phyloP scores from a whole-genome alignment of 1,284 basidiomycete species.

The Ganoderma sp. region DNA sequence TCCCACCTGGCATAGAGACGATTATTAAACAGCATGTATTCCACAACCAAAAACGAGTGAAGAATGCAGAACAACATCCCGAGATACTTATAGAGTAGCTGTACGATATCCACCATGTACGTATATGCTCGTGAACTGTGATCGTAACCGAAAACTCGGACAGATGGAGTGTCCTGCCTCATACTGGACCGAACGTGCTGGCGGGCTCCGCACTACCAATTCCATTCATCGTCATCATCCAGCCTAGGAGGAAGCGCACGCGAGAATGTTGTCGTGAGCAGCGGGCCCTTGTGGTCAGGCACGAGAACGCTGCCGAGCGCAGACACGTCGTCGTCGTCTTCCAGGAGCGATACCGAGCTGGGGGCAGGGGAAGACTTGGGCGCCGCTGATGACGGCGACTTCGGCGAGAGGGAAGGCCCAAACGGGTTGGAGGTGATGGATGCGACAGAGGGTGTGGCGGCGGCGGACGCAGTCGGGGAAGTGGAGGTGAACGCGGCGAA shows the following conservation, averaged over 20 bases:
- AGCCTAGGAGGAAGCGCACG: slow-evolving; percentile 23
- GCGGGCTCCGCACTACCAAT: slow-evolving; percentile 51
- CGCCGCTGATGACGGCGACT: slow-evolving; percentile 31
- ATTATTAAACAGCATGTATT: slow-evolving; percentile 19
- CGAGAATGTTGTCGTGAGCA: slow-evolving; percentile 15
- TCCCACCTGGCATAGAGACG: not conserved
- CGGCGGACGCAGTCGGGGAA: slow-evolving; percentile 19
- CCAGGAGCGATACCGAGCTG: slow-evolving; percentile 40
- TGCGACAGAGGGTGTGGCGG: slow-evolving; percentile 24
- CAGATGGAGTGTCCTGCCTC: not conserved
- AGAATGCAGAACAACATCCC: slow-evolving; percentile 17
- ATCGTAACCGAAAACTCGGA: not conserved
- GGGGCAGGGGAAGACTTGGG: slow-evolving; percentile 17
- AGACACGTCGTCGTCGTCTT: slow-evolving; percentile 46
- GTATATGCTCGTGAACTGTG: not conserved
- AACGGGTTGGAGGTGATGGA: slow-evolving; percentile 34
- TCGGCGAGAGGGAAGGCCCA: slow-evolving; percentile 32
- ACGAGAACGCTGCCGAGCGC: slow-evolving; percentile 40
- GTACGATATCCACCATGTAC: slow-evolving; percentile 2
- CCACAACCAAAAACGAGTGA: slow-evolving; percentile 16
- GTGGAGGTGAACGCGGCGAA: slow-evolving; percentile 54
- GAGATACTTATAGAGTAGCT: not conserved
- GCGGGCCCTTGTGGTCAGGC: slow-evolving; percentile 37
- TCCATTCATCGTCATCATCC: slow-evolving; percentile 65
- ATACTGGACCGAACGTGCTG: not conserved